Percentiles rank a stretch among this genome's conserved stretches.
These are phyloP conservation scores for Sclerospora graminicola DNA, from an alignment of 352 stramenopile genomes.

Conservation along the genomic window DNA sequence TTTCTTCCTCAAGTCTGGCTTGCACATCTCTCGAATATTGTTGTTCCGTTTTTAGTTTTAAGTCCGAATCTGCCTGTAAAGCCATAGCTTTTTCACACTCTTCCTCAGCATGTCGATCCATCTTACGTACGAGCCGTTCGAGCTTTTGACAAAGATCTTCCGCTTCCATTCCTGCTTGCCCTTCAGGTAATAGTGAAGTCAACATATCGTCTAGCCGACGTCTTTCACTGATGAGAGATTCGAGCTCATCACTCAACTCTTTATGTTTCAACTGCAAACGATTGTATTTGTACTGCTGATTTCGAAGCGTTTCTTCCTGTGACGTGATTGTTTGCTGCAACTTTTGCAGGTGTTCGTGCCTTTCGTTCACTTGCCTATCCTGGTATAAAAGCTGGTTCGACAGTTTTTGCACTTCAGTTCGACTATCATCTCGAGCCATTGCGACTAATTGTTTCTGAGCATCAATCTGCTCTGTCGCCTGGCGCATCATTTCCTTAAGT, in stretches of 20 bases:
- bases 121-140: conserved; percentile 28
- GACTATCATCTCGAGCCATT: conserved; percentile 33
- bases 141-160: conserved; percentile 27
- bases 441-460: conserved; percentile 32
- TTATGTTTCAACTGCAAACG: conserved; percentile 21
- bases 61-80: conserved; percentile 31
- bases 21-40: conserved; percentile 14
- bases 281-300: conserved; percentile 26
- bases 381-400: conserved; percentile 27
- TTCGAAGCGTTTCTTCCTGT: conserved; percentile 25
- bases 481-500: conserved; percentile 37
- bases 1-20: conserved; percentile 20
- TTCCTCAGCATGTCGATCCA: conserved; percentile 29
- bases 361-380: conserved; percentile 38
- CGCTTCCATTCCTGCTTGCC: conserved; percentile 18
- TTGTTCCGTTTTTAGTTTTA: conserved; percentile 14
- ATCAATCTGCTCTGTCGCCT: conserved; percentile 38
- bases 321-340: conserved; percentile 20
- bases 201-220: conserved; percentile 21
- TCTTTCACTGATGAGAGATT: conserved; percentile 32
- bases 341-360: conserved; percentile 25
- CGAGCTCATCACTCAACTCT: conserved; percentile 23
- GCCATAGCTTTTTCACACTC: conserved; percentile 32
- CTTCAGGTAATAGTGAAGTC: conserved; percentile 8
- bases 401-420: conserved; percentile 30